Conservation (phyloP, 164 flowering plant species). For the Tinospora cordifolia region DNA sequence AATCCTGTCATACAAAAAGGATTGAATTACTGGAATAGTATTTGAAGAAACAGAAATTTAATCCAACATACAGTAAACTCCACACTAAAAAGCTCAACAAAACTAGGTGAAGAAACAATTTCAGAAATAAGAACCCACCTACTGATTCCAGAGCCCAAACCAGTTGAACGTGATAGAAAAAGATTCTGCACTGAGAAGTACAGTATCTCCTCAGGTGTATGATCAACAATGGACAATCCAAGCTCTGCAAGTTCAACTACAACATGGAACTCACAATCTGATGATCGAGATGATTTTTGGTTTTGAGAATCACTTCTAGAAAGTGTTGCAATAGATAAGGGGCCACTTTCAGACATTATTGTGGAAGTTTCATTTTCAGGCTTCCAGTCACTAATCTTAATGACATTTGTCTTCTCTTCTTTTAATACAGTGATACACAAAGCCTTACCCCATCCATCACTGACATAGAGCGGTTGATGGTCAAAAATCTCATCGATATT, state of each 20-base stretch:
- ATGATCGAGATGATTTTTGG: slow-evolving; percentile 25
- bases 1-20: slow-evolving; percentile 45
- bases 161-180: slow-evolving; percentile 75
- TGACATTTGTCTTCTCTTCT: slow-evolving; percentile 72
- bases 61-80: background rate
- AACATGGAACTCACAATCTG: slow-evolving; percentile 70
- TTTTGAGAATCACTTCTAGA: slow-evolving; percentile 27
- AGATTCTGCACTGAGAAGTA: slow-evolving; percentile 82
- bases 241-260: slow-evolving; percentile 79
- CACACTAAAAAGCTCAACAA: background rate
- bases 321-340: slow-evolving; percentile 26
- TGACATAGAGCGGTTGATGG: slow-evolving; percentile 51
- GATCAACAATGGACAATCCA: slow-evolving; percentile 86
- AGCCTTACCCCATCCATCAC: slow-evolving; percentile 51
- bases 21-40: background rate
- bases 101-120: background rate
- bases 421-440: slow-evolving; percentile 58
- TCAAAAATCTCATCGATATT: slow-evolving; percentile 79
- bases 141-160: slow-evolving; percentile 87
- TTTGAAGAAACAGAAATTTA: background rate
- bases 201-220: slow-evolving; percentile 96
- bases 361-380: slow-evolving; percentile 48
- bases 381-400: slow-evolving; percentile 87
- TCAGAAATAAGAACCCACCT: slow-evolving; percentile 38
- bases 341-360: slow-evolving; percentile 18